These are phyloP conservation scores for Paraglomus brasilianum DNA, from an alignment of 192 early-diverging fungal genomes.

Conservation along the genomic window DNA sequence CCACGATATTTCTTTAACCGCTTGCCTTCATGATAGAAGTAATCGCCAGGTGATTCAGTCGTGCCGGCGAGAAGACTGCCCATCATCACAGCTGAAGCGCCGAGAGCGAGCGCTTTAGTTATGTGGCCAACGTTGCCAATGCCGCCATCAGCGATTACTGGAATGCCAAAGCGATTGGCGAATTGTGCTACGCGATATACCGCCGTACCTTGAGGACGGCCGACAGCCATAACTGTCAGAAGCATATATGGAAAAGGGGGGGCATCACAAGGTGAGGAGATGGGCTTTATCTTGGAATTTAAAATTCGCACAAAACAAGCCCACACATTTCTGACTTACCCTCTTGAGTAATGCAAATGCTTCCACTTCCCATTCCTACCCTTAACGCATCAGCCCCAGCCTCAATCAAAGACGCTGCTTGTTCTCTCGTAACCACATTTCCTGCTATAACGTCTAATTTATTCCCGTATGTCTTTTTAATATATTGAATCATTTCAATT, in stretches of 20 bases:
- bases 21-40: conserved; percentile 98
- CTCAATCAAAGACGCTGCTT: conserved; percentile 85
- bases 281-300: too few species aligned
- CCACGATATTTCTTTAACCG: conserved; percentile 98
- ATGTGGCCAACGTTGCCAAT: conserved; percentile 97
- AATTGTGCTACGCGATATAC: conserved; percentile 96
- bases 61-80: conserved; percentile 94
- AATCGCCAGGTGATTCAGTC: conserved; percentile 93
- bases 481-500: conserved; percentile 93
- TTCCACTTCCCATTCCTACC: conserved; percentile 97
- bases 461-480: conserved; percentile 79
- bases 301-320: too few species aligned
- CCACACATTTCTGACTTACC: background rate
- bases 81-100: conserved; percentile 99
- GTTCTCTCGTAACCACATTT: conserved; percentile 96
- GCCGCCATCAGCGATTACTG: conserved; percentile 96
- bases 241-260: background rate
- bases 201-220: conserved; percentile 95
- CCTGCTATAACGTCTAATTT: conserved; percentile 89
- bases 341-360: conserved; percentile 98
- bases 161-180: conserved; percentile 89
- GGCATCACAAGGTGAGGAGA: too few species aligned
- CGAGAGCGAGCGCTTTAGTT: conserved; percentile 91
- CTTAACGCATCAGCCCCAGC: conserved; percentile 95
- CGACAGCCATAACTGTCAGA: conserved; percentile 95